These are phyloP conservation scores for Raphanus sativus DNA, from an alignment of 345 rosid genomes.

Conservation along the genomic window DNA sequence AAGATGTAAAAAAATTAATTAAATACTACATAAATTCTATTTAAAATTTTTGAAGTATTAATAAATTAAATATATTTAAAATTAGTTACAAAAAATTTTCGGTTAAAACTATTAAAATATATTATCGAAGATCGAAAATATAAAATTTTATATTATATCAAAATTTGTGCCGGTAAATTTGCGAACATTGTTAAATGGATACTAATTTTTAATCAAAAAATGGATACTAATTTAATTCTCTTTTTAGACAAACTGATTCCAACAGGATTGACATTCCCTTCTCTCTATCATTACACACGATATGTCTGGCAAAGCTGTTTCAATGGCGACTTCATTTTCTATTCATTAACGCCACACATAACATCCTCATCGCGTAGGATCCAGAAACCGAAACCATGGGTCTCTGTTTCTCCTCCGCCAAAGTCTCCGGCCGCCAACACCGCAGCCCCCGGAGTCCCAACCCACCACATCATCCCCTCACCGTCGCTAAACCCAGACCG, in stretches of 20 bases:
- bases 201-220: no score
- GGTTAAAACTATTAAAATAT: no score
- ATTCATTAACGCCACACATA: slow-evolving; percentile 23
- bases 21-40: no score
- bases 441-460: slow-evolving; percentile 36
- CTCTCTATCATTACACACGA: slow-evolving; percentile 9
- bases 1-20: no score
- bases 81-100: no score
- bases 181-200: not conserved
- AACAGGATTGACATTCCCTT: not conserved
- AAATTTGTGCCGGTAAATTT: no score
- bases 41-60: no score
- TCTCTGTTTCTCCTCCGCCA: slow-evolving; percentile 69
- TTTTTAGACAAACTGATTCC: not conserved
- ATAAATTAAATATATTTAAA: no score
- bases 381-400: slow-evolving; percentile 50
- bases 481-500: slow-evolving; percentile 27
- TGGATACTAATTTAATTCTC: not conserved
- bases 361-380: slow-evolving; percentile 18
- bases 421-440: slow-evolving; percentile 53
- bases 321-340: slow-evolving; percentile 28
- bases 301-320: slow-evolving; percentile 28
- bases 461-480: slow-evolving; percentile 20
- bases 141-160: no score
- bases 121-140: no score